Base-by-base conservation (phyloP, 768 basidiomycete genomes). In the Lentinula sp. region DNA sequence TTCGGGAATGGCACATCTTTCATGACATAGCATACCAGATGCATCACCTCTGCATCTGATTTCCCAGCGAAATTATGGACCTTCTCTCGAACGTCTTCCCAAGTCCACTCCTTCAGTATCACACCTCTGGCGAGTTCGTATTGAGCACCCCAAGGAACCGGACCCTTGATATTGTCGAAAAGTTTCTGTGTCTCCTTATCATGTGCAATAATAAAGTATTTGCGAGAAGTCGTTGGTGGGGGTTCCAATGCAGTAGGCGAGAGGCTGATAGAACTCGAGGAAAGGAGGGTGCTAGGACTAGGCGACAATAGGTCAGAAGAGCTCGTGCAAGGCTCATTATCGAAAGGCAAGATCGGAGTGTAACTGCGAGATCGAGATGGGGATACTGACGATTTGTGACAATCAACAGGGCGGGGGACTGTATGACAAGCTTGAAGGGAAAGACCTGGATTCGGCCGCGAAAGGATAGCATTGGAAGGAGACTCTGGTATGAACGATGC, bases 71-170 rank as follows among this genome's bases (percentile, higher is more conserved):
- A 66, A 10, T 64, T 5, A 0, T 35, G 28, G 5, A 79, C 54
- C 45, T 75, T 74, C 9, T 61, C 42, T 9, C 60, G 50, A 7
- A 80, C 76, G 0, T 73, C 68, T 0, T 65, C 64, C 80, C 80
- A 82, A 7, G 66, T 69, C 82, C 82, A 84, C 0, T 58, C 35
- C 1, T 69, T 69, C 5, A 61, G 60, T 3, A 70, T 69, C 5
- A 80, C 70, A 1, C 82, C 81, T 3, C 79, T 72, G 13, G 78
- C 77, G 18, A 81, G 64, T 60, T 81, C 78, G 52, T 72, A 82
- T 45, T 81, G 80, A 0, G 74, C 75, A 0, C 80, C 81, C 76
- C 80, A 81, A 15, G 73, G 65, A 34, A 82, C 74, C 3, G 13
- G 34, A 7, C 35, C 48, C n/a, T 69, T 39, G 8, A 70, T 61